Evolutionary conservation across 129 eudicot species (phyloP).

Genomic region (Escallonia rubra): DNA sequence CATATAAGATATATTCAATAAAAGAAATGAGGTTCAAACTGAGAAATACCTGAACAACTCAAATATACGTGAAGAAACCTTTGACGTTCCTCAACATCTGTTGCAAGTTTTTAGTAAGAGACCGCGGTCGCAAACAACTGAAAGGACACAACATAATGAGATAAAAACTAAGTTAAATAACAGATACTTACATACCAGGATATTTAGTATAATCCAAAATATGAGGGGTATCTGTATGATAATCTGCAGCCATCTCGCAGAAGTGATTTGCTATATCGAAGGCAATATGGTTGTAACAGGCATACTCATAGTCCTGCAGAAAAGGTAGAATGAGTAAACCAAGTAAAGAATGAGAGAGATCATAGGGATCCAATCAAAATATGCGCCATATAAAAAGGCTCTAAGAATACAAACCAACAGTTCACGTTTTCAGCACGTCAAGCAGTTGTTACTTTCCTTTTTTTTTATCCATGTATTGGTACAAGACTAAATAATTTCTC

Average conservation of each 20-base stretch:
- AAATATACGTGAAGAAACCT: conserved; percentile 56
- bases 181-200: conserved; percentile 58
- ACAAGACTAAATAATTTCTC: too few species aligned
- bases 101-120: background rate
- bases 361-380: too few species aligned
- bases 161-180: conserved; percentile 4
- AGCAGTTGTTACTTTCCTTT: too few species aligned
- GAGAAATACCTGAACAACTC: conserved; percentile 49
- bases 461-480: too few species aligned
- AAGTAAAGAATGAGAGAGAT: background rate
- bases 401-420: background rate
- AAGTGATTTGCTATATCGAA: conserved; percentile 95
- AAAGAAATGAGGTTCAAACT: background rate
- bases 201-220: conserved; percentile 74
- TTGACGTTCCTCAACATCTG: conserved; percentile 67
- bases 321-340: conserved; percentile 1
- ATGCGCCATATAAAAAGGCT: background rate
- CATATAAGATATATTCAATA: background rate
- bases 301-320: conserved; percentile 93
- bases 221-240: conserved; percentile 96
- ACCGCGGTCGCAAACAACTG: background rate
- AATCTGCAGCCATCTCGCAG: conserved; percentile 98
- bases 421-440: too few species aligned
- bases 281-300: conserved; percentile 82
- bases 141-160: background rate